Evolutionary conservation across 352 stramenopile species (phyloP).

Genomic region (Phytophthora quininea): DNA sequence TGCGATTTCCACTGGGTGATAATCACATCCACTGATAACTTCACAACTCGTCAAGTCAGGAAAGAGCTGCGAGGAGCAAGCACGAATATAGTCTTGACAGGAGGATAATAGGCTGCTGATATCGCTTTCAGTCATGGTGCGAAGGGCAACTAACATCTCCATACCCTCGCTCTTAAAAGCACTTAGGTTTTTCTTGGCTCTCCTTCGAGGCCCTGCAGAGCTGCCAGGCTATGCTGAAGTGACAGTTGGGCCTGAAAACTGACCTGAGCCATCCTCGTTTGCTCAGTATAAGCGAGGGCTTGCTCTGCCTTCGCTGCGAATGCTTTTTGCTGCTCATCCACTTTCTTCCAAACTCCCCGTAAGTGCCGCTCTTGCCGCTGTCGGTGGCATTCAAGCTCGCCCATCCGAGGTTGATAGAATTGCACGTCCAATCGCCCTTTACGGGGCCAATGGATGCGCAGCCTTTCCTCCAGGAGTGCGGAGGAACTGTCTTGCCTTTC

Average conservation of each 20-base stretch:
- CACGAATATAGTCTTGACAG: constrained; percentile 59
- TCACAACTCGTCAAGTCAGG: constrained; percentile 64
- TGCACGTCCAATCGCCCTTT: constrained; percentile 86
- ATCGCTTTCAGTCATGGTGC: constrained; percentile 37
- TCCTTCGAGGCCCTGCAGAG: constrained; percentile 86
- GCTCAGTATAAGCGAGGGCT: constrained; percentile 36
- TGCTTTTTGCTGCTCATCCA: constrained; percentile 48
- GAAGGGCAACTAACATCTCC: constrained; percentile 34
- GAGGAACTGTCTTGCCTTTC: constrained; percentile 46
- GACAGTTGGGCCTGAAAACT: constrained; percentile 65
- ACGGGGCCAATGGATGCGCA: constrained; percentile 90
- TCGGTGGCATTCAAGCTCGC: constrained; percentile 81
- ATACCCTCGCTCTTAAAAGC: constrained; percentile 45
- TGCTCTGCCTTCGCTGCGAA: constrained; percentile 49
- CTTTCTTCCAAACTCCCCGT: constrained; percentile 57
- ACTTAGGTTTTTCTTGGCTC: constrained; percentile 71
- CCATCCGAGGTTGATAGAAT: constrained; percentile 83
- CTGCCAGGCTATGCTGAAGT: constrained; percentile 76
- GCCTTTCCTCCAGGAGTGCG: constrained; percentile 77
- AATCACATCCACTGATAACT: constrained; percentile 82
- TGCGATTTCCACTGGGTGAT: constrained; percentile 78
- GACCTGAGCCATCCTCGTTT: constrained; percentile 55
- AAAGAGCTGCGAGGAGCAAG: constrained; percentile 63
- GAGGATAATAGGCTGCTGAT: constrained; percentile 35
- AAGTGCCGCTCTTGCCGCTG: constrained; percentile 78